Evolutionary conservation across 192 early-diverging fungal species (phyloP), one percentile per base, ranked within the genome.

Genomic region (Coemansia sp.): DNA sequence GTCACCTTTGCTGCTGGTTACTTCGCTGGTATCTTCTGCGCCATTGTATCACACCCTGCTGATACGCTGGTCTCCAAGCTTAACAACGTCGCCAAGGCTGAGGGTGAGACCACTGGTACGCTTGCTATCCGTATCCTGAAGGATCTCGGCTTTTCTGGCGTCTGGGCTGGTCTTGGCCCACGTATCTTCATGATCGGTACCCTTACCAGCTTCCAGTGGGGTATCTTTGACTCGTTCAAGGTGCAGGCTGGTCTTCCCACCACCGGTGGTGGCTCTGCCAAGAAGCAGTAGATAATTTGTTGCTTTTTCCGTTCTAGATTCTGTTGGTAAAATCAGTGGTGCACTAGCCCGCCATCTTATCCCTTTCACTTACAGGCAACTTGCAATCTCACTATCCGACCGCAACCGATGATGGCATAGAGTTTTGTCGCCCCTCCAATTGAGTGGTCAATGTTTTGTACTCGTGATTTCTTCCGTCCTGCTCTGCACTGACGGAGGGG

Each of bases 121-220:
- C 68, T 82, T 29, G 72, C 83, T 30, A 29, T 77, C 52, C 75
- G 78, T 59, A 77, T 88, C 57, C 64, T 83, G 23, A 88, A 88
- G 74, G 85, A 88, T 30, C 76, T 91, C 9, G 89, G 89, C 51
- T 78, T 87, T 29, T 57, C 72, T 14, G 89, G 89, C 51, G 76
- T 90, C 63, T 92, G 91, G 88, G 87, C 87, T 73, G 94, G 94
- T 64, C 83, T 95, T 25, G 85, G 86, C 21, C 87, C 92, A 50
- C 92, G 94, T 86, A 91, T 94, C 72, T 76, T 93, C 42, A 95
- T 95, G 94, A 90, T 95, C 69, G 94, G 94, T 84, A 92, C 92
- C 59, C 84, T 95, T 36, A 95, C 93, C 71, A 91, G 86, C 61
- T 80, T 91, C 57, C 92, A 94, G 80, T 94, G 90, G 90, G 84